phyloP scores from a whole-genome alignment of 78 protist species.

The Guillardia theta region DNA sequence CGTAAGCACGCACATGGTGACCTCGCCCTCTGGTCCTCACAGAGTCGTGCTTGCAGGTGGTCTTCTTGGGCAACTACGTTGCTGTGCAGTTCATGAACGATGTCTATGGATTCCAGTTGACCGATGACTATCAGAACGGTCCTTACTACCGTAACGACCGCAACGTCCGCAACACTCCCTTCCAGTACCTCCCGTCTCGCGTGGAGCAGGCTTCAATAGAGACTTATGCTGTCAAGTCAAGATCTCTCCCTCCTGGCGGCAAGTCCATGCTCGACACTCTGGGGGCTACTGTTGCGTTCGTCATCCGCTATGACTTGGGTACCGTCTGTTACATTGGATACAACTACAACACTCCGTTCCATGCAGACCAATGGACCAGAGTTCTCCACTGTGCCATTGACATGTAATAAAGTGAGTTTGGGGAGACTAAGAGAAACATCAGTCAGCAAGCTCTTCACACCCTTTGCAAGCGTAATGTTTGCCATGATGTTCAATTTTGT shows the following conservation, averaged over 20 bases:
- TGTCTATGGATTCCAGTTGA: constrained; percentile 14
- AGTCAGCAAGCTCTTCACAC: too few relatives aligned
- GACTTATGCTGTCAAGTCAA: constrained; percentile 21
- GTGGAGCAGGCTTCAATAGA: constrained; percentile 29
- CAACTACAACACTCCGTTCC: constrained; percentile 41
- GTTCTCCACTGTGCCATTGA: constrained; percentile 40
- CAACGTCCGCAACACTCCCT: constrained; percentile 34
- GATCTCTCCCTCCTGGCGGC: constrained; percentile 39
- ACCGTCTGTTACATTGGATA: constrained; percentile 15
- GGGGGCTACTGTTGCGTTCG: constrained; percentile 13
- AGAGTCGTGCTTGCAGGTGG: not conserved
- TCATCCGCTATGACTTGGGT: constrained; percentile 26
- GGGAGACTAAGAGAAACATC: too few relatives aligned
- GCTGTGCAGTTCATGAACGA: constrained; percentile 45
- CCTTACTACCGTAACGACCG: constrained; percentile 42
- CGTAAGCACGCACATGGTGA: not conserved
- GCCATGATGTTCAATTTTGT: too few relatives aligned
- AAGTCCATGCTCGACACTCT: constrained; percentile 32
- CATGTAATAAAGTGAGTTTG: too few relatives aligned
- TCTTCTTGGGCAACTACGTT: constrained; percentile 24
- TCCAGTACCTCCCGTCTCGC: constrained; percentile 41
- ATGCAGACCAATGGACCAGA: constrained; percentile 25
- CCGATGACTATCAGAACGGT: constrained; percentile 25
- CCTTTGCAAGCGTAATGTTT: too few relatives aligned
- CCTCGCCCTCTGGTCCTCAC: not conserved